Evolutionary conservation across 495 filamentous ascomycete genomes (phyloP), one percentile per base, ranked within the genome.

Genomic region (Xylaria venustula): DNA sequence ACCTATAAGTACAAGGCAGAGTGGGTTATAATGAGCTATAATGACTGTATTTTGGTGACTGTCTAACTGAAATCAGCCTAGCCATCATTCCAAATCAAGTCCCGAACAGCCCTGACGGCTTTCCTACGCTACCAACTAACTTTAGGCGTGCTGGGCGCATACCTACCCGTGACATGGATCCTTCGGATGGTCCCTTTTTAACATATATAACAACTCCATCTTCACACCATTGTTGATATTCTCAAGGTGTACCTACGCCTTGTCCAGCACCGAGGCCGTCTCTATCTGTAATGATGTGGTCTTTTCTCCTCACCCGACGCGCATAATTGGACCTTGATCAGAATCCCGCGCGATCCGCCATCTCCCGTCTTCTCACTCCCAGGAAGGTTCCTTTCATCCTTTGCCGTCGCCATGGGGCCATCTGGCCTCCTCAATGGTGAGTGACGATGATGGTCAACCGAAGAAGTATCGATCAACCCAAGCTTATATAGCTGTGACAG

Each of bases 341-440:
- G 1, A 48, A 47, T 25, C 37, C 48, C 25, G 41, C 23, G 37
- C 30, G 30, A 34, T 34, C 30, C 30, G 30, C 30, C 5, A 34
- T 34, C 30, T 34, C 30, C 30, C 5, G 5, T 5, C 30, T 34
- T 11, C 30, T 5, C 30, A 34, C 30, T 34, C 30, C 11, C 5
- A 34, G 5, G 5, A 5, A 5, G 5, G 30, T 11, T 11, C 5
- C 30, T 34, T 5, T 11, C 30, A 32, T 50, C 26, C 11, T 11
- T 14, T 7, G 20, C 50, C 48, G n/a, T 23, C n/a, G 50, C 34
- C 49, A 61, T 61, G 58, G 58, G 23, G 1, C 37, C 50, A 1
- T 48, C 50, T 7, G 50, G 54, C 23, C 30, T 48, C 30, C 20
- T 48, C 11, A 20, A 52, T n/a, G 50, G 58, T 61, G 22, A 61